These are phyloP conservation scores for Mycena capillaripes DNA, from an alignment of 768 basidiomycete genomes.

Conservation along the genomic window DNA sequence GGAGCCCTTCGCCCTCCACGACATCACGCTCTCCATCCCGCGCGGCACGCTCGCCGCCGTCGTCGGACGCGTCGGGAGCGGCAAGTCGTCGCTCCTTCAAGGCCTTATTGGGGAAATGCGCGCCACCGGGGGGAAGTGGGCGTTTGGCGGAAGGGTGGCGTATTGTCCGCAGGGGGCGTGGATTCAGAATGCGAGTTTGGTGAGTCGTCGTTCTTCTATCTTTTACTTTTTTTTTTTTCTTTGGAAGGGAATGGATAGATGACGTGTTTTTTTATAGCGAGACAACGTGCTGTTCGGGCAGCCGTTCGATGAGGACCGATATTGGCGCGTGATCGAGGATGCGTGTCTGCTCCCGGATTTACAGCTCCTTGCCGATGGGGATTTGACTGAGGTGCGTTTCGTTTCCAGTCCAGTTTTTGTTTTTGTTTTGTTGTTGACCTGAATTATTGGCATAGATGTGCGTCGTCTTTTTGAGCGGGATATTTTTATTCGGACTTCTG, in stretches of 20 bases:
- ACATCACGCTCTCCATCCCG: slow-evolving; percentile 66
- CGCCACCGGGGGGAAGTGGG: slow-evolving; percentile 60
- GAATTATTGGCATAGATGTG: background rate
- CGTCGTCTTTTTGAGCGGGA: background rate
- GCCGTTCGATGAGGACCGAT: slow-evolving; percentile 72
- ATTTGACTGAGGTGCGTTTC: slow-evolving; percentile 72
- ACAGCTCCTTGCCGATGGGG: slow-evolving; percentile 77
- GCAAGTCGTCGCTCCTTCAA: slow-evolving; percentile 73
- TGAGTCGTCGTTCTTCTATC: too few species aligned
- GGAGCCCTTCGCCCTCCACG: slow-evolving; percentile 63
- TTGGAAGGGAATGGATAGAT: background rate
- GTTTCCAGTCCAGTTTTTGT: background rate
- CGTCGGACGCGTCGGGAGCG: slow-evolving; percentile 79
- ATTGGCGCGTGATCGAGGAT: slow-evolving; percentile 73
- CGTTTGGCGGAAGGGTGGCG: slow-evolving; percentile 73
- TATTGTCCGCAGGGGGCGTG: slow-evolving; percentile 84
- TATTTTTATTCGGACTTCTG: background rate
- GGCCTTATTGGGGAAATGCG: slow-evolving; percentile 85
- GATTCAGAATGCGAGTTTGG: slow-evolving; percentile 80
- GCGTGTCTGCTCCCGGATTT: slow-evolving; percentile 75
- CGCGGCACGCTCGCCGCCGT: slow-evolving; percentile 72
- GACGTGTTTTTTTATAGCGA: slow-evolving; percentile 51
- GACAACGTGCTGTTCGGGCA: slow-evolving; percentile 80
- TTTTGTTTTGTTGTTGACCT: background rate
- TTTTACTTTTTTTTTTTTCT: too few species aligned